Evolutionary conservation across 805 yeast species (phyloP), one percentile per base, ranked within the genome.

Genomic region (Candida coleopterorum): DNA sequence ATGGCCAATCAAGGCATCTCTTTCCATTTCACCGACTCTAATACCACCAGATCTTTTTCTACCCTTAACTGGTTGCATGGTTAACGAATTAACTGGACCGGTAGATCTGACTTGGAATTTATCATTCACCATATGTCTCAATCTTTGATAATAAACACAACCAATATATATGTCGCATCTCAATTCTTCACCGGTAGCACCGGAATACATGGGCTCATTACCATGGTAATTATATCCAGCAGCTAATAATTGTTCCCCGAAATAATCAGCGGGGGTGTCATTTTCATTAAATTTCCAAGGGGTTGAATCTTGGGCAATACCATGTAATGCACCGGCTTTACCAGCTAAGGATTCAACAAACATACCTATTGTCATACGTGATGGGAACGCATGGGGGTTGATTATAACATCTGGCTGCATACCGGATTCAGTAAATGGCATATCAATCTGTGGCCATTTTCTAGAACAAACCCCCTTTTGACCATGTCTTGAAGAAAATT

Each of bases 341-440:
- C 98, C 98, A n/a, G 98, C 97, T 39, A 93, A 65, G 37, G 95
- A 84, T 65, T 93, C 98, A 33, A 93, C 97, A 65, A 93, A 93
- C 97, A 93, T 93, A 70, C 98, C 98, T 63, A 93, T 90, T 9
- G 98, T 93, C 98, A 93, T 93, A 72, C 98, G 93, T 33, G 97
- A 90, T 50, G 98, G 98, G 90, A 90, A 93, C 48, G 97, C 98
- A 61, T 90, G 98, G 3, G 98, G 98, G 60, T 93, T 93, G 56
- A 93, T 93, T 56, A 93, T 93, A 49, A 93, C 84, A 65, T 93
- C 98, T 2, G 98, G 98, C 60, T 85, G 96, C 43, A 93, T 90
- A 53, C 98, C 98, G 23, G 85, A 71, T 66, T 93, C 98, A 47
- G 87, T 77, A 70, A 93, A 93, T 37, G 98, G 98, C 95, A 93